Evolutionary conservation across 371 early-diverging fungal species (phyloP), one percentile per base, ranked within the genome.

Genomic region (Dichotomocladium elegans): DNA sequence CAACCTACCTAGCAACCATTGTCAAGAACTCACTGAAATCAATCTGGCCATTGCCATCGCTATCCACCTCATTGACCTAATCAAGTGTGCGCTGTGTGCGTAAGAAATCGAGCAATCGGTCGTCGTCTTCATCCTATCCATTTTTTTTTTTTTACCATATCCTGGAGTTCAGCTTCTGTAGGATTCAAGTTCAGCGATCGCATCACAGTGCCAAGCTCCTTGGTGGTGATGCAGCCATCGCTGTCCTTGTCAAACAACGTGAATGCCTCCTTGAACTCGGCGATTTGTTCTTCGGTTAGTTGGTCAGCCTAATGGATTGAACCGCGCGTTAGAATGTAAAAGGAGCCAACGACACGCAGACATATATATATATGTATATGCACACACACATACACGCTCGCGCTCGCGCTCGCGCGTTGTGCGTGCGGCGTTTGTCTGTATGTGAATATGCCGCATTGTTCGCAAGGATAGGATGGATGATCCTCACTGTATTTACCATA

Each of bases 1-100:
- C 14, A 15, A 14, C 33, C 54, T 68, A 74, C 74, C 70, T 69
- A 68, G 93, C 93, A 87, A 94, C 83, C 91, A 95, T 88, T 50
- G 93, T 85, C 63, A 92, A 70, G 77, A 95, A 93, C 70, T 95
- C 94, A 51, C 85, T 74, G 66, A 93, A 93, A 72, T 94, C 95
- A 61, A 94, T 89, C 47, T 75, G 88, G 57, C 93, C 93, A 66
- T 92, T 90, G 61, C 92, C 90, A 77, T 93, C 89, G 53, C 89
- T 84, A 70, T 95, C 96, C 42, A 92, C 90, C 70, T 93, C 93
- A 71, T 89, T 91, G 67, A 97, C 58, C 72, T 72, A 37, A 22
- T 24, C 22, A 9, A 14, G 24, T 3, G n/a, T 5, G 29, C 21
- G 27, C n/a, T n/a, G n/a, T n/a, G n/a, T n/a, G 19, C 17, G 1